A percentile compares a stretch with the other conserved stretches of the same genome.
These are phyloP conservation scores for Saturnispora sekii DNA, from an alignment of 805 yeast genomes.

Conservation along the genomic window DNA sequence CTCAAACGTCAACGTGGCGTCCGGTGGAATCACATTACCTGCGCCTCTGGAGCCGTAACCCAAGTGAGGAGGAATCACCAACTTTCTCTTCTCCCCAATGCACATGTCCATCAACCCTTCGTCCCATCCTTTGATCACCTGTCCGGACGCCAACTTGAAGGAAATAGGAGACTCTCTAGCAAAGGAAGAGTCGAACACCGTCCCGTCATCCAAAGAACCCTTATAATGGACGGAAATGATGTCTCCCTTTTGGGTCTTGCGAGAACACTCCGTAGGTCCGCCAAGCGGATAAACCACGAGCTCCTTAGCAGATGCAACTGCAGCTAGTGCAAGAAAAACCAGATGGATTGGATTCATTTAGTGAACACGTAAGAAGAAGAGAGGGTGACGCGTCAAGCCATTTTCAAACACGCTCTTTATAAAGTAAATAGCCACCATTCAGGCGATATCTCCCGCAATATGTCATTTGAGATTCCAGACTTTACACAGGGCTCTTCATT, in stretches of 20 bases:
- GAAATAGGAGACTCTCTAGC: conserved; percentile 55
- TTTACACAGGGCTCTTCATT: background rate
- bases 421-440: too few species aligned
- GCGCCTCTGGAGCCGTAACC: conserved; percentile 75
- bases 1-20: conserved; percentile 58
- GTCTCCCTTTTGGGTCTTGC: conserved; percentile 58
- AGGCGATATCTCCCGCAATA: background rate
- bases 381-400: too few species aligned
- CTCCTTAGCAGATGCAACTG: background rate
- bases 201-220: conserved; percentile 59
- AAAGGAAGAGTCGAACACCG: conserved; percentile 66
- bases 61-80: conserved; percentile 68
- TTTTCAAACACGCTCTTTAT: too few species aligned
- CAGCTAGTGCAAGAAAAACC: background rate
- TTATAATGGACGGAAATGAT: conserved; percentile 66
- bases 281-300: conserved; percentile 29
- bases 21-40: conserved; percentile 61
- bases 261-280: conserved; percentile 45
- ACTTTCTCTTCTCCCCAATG: conserved; percentile 73
- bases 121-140: conserved; percentile 88
- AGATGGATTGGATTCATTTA: background rate
- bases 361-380: background rate
- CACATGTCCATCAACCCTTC: conserved; percentile 78
- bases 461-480: background rate
- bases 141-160: conserved; percentile 68